Evolutionary conservation across 768 basidiomycete species (phyloP).

Genomic region (Cyclocybe aegerita): DNA sequence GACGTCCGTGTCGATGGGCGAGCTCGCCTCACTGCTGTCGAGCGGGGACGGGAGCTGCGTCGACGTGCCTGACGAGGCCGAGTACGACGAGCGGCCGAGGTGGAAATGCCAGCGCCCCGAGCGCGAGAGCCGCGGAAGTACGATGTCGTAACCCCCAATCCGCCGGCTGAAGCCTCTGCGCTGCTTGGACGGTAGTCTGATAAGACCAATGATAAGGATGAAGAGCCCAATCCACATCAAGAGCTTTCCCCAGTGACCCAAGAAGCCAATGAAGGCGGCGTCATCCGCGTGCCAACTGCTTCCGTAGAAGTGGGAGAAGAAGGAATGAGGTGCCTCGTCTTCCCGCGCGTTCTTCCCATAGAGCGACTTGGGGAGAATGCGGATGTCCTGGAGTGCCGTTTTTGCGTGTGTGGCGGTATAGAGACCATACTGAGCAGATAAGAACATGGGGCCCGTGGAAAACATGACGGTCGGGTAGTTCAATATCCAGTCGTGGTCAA

Average conservation of each 20-base stretch:
- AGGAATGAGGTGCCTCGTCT: slow-evolving; percentile 83
- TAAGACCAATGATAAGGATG: slow-evolving; percentile 68
- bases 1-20: slow-evolving; percentile 49
- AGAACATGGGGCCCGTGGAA: slow-evolving; percentile 98
- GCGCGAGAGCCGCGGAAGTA: slow-evolving; percentile 72
- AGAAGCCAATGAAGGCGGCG: slow-evolving; percentile 94
- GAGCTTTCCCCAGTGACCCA: slow-evolving; percentile 83
- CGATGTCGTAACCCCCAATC: slow-evolving; percentile 74
- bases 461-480: slow-evolving; percentile 99
- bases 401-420: slow-evolving; percentile 71
- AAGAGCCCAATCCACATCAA: slow-evolving; percentile 84
- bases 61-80: slow-evolving; percentile 45
- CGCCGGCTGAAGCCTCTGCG: slow-evolving; percentile 54
- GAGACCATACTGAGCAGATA: slow-evolving; percentile 90
- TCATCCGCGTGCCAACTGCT: slow-evolving; percentile 99
- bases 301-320: slow-evolving; percentile 97
- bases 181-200: slow-evolving; percentile 60
- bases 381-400: slow-evolving; percentile 71
- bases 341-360: slow-evolving; percentile 94
- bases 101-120: slow-evolving; percentile 77
- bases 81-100: slow-evolving; percentile 52
- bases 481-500: slow-evolving; percentile 91
- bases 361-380: slow-evolving; percentile 92
- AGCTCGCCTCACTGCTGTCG: slow-evolving; percentile 32
- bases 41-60: slow-evolving; percentile 41